phyloP scores from a whole-genome alignment of 805 yeast species.

The Teunomyces aglyptinius region DNA sequence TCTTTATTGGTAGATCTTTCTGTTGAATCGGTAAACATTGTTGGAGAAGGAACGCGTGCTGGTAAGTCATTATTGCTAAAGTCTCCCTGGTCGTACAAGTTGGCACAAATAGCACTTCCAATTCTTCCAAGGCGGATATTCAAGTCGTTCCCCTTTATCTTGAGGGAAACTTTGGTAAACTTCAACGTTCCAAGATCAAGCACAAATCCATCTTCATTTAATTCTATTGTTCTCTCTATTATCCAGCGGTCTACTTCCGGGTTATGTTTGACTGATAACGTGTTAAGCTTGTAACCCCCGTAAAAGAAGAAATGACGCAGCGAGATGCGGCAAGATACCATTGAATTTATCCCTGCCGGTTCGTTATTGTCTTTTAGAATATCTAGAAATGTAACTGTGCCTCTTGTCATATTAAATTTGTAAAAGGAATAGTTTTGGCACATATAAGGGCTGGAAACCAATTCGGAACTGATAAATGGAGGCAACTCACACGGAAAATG shows the following conservation, averaged over 20 bases:
- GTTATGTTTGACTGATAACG: constrained; percentile 21
- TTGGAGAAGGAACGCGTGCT: constrained; percentile 18
- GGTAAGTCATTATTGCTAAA: constrained; percentile 5
- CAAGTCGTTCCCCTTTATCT: constrained; percentile 12
- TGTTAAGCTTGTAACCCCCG: constrained; percentile 61
- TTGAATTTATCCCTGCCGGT: constrained; percentile 54
- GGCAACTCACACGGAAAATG: constrained; percentile 39
- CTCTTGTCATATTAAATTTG: constrained; percentile 30
- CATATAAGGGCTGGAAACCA: constrained; percentile 41
- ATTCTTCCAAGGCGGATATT: constrained; percentile 25
- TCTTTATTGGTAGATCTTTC: background rate
- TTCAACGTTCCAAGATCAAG: constrained; percentile 50
- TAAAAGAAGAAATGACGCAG: constrained; percentile 57
- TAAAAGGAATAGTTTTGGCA: constrained; percentile 33
- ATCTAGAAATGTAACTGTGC: constrained; percentile 29
- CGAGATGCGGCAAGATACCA: constrained; percentile 50
- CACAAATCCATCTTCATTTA: constrained; percentile 58
- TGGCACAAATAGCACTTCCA: constrained; percentile 32
- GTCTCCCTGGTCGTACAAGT: constrained; percentile 14
- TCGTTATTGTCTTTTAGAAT: constrained; percentile 32
- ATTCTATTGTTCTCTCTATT: constrained; percentile 39
- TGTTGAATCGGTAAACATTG: constrained; percentile 14
- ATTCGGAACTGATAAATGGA: constrained; percentile 35
- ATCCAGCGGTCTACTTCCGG: constrained; percentile 32
- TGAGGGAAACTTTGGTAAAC: constrained; percentile 45